A percentile compares a stretch with the other conserved stretches of the same genome.
Conservation (phyloP, 345 rosid genomes). For the Rhizophora mangle region DNA sequence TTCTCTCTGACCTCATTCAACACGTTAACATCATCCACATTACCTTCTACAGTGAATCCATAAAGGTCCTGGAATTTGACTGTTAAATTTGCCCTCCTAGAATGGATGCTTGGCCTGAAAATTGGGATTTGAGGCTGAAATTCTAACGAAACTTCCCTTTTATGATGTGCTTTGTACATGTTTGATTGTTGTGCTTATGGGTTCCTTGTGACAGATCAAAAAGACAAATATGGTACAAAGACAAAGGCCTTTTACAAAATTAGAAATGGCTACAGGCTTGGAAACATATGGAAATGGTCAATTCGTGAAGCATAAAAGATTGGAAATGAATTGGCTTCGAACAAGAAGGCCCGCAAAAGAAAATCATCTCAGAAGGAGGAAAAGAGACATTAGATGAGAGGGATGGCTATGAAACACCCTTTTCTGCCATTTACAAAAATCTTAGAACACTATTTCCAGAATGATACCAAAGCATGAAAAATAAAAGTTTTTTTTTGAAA, state of each 20-base stretch:
- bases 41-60: constrained; percentile 92
- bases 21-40: constrained; percentile 94
- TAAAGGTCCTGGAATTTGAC: constrained; percentile 96
- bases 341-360: neutral
- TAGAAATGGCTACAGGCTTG: constrained; percentile 30
- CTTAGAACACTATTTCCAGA: neutral
- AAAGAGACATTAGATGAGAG: constrained; percentile 5
- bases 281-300: constrained; percentile 45
- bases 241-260: constrained; percentile 25
- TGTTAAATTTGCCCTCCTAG: constrained; percentile 77
- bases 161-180: constrained; percentile 69
- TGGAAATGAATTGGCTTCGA: constrained; percentile 13
- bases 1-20: constrained; percentile 95
- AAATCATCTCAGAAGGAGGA: neutral
- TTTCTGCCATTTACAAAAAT: constrained; percentile 2
- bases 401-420: constrained; percentile 11
- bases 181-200: neutral
- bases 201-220: constrained; percentile 23
- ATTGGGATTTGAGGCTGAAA: constrained; percentile 70
- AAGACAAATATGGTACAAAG: neutral
- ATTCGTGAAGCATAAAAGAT: constrained; percentile 23
- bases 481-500: no score
- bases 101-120: constrained; percentile 93
- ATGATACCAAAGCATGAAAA: neutral
- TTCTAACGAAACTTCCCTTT: constrained; percentile 61